A percentile compares a stretch with the other conserved stretches of the same genome.
phyloP scores from a whole-genome alignment of 2,329 filamentous ascomycete genomes.

The Neoarthrinium moseri region DNA sequence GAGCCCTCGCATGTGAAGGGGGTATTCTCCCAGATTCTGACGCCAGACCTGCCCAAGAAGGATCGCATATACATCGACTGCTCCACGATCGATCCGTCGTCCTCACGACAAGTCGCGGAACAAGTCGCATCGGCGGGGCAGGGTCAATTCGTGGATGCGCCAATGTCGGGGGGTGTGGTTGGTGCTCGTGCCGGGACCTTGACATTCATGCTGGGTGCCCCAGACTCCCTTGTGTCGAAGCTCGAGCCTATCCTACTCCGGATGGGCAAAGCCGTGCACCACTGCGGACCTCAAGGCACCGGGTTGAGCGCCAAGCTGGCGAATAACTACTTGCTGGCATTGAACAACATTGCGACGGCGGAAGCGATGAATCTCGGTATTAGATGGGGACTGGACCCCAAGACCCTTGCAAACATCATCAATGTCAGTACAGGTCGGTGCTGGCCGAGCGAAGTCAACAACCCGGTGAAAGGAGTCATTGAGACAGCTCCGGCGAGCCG shows the following conservation, averaged over 20 bases:
- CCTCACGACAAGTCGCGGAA: conserved; percentile 75
- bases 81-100: conserved; percentile 91
- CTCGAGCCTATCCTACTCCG: conserved; percentile 68
- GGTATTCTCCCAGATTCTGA: conserved; percentile 77
- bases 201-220: conserved; percentile 91
- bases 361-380: conserved; percentile 68
- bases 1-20: conserved; percentile 84
- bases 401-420: conserved; percentile 77
- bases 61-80: conserved; percentile 88
- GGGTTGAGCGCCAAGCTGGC: conserved; percentile 91
- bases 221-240: conserved; percentile 57
- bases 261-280: conserved; percentile 86
- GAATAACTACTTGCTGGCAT: conserved; percentile 93
- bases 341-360: conserved; percentile 79
- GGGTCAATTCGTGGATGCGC: conserved; percentile 86
- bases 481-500: conserved; percentile 71
- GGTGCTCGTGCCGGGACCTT: conserved; percentile 84
- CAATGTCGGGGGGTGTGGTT: conserved; percentile 95
- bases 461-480: conserved; percentile 85
- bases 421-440: conserved; percentile 92
- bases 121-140: conserved; percentile 62
- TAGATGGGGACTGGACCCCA: conserved; percentile 57
- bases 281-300: conserved; percentile 80
- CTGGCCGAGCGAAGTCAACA: conserved; percentile 96
- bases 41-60: conserved; percentile 46